Base-by-base conservation (phyloP, 2,329 filamentous ascomycete genomes). In the Aspergillus fischeri region DNA sequence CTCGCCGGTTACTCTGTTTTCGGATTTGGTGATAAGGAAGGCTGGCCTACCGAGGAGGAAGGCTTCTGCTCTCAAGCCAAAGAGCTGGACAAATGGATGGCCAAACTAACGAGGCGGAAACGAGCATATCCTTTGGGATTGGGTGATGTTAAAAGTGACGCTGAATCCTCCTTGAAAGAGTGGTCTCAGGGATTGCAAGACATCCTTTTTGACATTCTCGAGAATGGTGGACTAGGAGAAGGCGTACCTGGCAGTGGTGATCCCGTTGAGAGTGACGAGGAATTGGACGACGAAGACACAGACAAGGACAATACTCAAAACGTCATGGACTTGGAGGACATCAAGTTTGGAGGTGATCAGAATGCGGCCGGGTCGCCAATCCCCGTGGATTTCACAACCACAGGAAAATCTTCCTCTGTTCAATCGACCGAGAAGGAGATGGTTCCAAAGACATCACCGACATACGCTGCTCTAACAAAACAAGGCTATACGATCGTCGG, bases 401-500 rank as follows among this genome's bases (percentile, higher is more conserved):
- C 74, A 24, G 72, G 78, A 27, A 83, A 82, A 61, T 58, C 73
- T 75, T 0, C 60, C 71, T 2, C 67, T 75, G 9, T 54, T 63
- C 4, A 64, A 71, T 14, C 67, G 7, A 74, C 78, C 3, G 76
- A 83, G 52, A 97, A 97, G 73, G 90, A 96, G 70, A 99, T 99
- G 94, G 94, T 97, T 0, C 91, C 94, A 8, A 89, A 88, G 61
- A 86, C 86, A 59, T 96, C 93, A 1, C 93, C 94, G 0, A 97
- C 94, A 0, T 92, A 96, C 69, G 82, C 86, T 11, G 85, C 93
- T 20, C 83, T 97, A 47, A 97, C 93, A 1, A 99, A 97, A 73
- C 93, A 99, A 80, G 93, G 93, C 27, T 97, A 97, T 73, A 88
- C 90, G 1, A 97, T 97, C 57, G 89, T 99, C 41, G 94, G 94